Conservation (phyloP, 441 rosid species). For the Euphorbia schlechtendalii region DNA sequence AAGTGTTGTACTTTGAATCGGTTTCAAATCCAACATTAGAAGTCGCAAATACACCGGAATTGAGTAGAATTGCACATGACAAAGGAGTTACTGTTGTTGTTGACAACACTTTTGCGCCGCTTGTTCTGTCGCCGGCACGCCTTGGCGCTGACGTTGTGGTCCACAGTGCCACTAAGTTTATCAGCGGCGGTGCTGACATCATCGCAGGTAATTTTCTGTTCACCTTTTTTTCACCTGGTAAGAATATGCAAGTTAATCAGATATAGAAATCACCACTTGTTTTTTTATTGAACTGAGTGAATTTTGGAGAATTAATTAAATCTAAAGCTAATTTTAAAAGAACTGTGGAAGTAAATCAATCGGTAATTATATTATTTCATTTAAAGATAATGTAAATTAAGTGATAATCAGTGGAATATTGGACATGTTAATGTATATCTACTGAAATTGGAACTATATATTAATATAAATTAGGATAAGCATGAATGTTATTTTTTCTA, state of each 20-base stretch:
- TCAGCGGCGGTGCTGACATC: constrained; percentile 92
- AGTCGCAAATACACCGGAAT: constrained; percentile 69
- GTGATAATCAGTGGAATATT: background rate
- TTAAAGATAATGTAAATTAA: background rate
- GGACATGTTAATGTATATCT: background rate
- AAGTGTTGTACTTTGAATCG: constrained; percentile 76
- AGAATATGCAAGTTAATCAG: too few relatives aligned
- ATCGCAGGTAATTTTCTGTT: constrained; percentile 88
- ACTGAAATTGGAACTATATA: background rate
- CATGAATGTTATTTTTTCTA: background rate
- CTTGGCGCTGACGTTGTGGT: constrained; percentile 92
- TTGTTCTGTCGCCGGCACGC: constrained; percentile 79
- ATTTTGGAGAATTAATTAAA: too few relatives aligned
- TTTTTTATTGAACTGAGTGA: too few relatives aligned
- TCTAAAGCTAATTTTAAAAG: too few relatives aligned
- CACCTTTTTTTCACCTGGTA: too few relatives aligned
- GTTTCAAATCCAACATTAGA: constrained; percentile 71
- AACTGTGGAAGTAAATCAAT: too few relatives aligned
- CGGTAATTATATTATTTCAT: background rate
- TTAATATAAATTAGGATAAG: background rate
- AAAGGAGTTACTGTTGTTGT: constrained; percentile 71
- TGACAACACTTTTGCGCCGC: constrained; percentile 84
- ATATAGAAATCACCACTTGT: too few relatives aligned
- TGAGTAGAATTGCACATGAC: constrained; percentile 73
- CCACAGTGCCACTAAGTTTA: constrained; percentile 87